Evolutionary conservation across 2,329 filamentous ascomycete species (phyloP).

Genomic region (Cladophialophora psammophila): DNA sequence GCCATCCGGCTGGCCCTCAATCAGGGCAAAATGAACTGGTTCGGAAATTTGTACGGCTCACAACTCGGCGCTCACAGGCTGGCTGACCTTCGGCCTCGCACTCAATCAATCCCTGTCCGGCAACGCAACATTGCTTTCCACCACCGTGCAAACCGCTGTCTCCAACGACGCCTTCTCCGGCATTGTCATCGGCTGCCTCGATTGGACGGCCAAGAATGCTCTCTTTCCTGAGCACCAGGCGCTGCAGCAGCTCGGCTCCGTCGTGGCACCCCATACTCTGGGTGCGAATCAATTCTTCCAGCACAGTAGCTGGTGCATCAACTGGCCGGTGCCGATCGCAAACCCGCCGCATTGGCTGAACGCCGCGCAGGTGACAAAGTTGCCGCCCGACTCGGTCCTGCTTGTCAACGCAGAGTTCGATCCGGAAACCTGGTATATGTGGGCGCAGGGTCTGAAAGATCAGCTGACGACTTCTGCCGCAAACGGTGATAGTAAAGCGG

Average conservation of each 20-base stretch:
- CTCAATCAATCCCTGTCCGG: conserved; percentile 46
- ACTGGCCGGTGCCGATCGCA: conserved; percentile 49
- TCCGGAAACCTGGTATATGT: conserved; percentile 51
- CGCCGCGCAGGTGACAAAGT: conserved; percentile 13
- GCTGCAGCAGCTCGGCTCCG: conserved; percentile 43
- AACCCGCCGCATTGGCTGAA: conserved; percentile 48
- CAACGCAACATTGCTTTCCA: conserved; percentile 49
- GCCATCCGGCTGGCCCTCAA: conserved; percentile 47
- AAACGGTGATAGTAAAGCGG: conserved; percentile 39
- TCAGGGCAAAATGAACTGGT: conserved; percentile 49
- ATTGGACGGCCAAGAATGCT: conserved; percentile 46
- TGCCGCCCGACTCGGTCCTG: conserved; percentile 45
- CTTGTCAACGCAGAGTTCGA: conserved; percentile 52
- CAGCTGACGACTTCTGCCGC: conserved; percentile 39
- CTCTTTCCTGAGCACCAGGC: conserved; percentile 40
- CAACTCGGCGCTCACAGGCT: conserved; percentile 48
- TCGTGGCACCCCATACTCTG: conserved; percentile 47
- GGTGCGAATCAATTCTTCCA: conserved; percentile 48
- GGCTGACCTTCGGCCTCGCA: conserved; percentile 37
- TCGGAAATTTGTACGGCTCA: conserved; percentile 57
- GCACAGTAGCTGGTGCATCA: conserved; percentile 46
- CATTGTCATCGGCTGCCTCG: conserved; percentile 50
- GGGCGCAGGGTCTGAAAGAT: conserved; percentile 48
- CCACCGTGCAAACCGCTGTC: conserved; percentile 36
- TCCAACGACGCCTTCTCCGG: conserved; percentile 42